Base-by-base conservation (phyloP, 2,329 filamentous ascomycete species). In the Akanthomyces uredinophilus region DNA sequence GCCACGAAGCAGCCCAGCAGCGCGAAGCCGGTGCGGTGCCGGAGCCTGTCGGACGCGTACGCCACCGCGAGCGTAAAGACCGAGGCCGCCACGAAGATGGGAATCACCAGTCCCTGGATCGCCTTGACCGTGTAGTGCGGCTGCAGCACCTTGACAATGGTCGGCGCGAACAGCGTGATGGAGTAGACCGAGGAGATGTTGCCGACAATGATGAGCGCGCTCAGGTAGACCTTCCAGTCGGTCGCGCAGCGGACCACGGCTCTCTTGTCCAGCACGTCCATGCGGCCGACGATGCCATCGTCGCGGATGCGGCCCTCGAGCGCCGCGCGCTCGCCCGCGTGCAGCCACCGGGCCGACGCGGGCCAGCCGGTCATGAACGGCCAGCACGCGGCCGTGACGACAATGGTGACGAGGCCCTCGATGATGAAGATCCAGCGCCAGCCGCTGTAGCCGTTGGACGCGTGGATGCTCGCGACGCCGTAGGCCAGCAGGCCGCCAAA, bases 361-460 rank as follows among this genome's bases (percentile, higher is more conserved):
- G 60, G 60, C 60, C 60, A 62, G 39, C 41, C 27, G 24, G 32
- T 52, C 47, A 62, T 47, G 39, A 58, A 58, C n/a, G 60, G 60
- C 53, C 54, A 62, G 54, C 60, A 62, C 24, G 22, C 1, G 20
- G n/a, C 29, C 13, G 60, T 62, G 8, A 62, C 60, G 35, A 55
- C 54, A 20, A 62, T 27, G 7, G 60, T 62, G 4, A 74, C 57
- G 0, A 77, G 65, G 2, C 82, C 82, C 64, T 84, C 81, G 0
- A 84, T 72, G 47, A 84, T 78, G 63, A 84, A 84, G 50, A 83
- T 82, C 81, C 81, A 83, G 49, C 77, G 74, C 79, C 79, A 82
- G 13, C 79, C 78, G 0, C 67, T 68, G 1, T 77, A 67, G 0
- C 76, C 76, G 2, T 75, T 70, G 1, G 73, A 65, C 0, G 80